A percentile compares a stretch with the other conserved stretches of the same genome.
phyloP scores from a whole-genome alignment of 164 flowering plant genomes.

The Berberis thunbergii region DNA sequence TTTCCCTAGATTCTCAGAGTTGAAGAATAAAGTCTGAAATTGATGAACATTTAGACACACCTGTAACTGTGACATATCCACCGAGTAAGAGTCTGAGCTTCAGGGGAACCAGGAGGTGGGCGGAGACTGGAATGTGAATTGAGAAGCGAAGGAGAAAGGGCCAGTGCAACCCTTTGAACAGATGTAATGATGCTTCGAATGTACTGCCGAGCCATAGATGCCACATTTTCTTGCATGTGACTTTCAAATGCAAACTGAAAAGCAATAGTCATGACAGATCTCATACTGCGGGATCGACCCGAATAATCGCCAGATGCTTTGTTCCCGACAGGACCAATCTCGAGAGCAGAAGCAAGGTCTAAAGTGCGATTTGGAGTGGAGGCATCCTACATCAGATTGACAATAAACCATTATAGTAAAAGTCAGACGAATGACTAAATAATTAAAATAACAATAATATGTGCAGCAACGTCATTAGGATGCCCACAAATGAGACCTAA shows the following conservation, averaged over 20 bases:
- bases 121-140: conserved; percentile 55
- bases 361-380: conserved; percentile 92
- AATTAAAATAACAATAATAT: too few species aligned
- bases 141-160: conserved; percentile 78
- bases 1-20: too few species aligned
- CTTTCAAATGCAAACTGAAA: conserved; percentile 91
- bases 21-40: too few species aligned
- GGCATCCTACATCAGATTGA: conserved; percentile 44
- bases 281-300: conserved; percentile 31
- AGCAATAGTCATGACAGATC: conserved; percentile 98
- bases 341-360: conserved; percentile 96
- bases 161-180: conserved; percentile 93
- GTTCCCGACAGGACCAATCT: conserved; percentile 65
- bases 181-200: conserved; percentile 89
- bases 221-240: conserved; percentile 88
- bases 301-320: conserved; percentile 42
- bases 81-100: conserved; percentile 86
- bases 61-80: conserved; percentile 93
- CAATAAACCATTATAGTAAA: too few species aligned
- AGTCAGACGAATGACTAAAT: too few species aligned
- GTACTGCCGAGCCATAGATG: conserved; percentile 96
- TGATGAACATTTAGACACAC: conserved; percentile 15
- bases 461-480: too few species aligned
- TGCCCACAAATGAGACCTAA: too few species aligned
- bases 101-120: conserved; percentile 76